These are phyloP conservation scores for Colletotrichum eleusines DNA, from an alignment of 2,329 filamentous ascomycete species.

Conservation along the genomic window DNA sequence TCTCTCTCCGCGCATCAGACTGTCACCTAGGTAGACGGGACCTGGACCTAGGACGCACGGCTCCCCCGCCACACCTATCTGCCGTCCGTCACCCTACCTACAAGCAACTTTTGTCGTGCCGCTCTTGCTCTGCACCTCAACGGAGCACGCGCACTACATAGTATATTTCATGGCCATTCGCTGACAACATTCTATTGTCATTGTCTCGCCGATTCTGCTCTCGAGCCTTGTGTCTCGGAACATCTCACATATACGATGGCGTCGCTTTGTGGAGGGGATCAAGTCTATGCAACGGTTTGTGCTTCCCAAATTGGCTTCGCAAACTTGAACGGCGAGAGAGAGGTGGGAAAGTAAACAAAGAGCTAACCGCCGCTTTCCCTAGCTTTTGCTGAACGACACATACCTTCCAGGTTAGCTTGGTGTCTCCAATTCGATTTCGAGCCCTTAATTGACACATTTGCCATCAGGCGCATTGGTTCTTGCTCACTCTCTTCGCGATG, in stretches of 20 bases:
- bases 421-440: constrained; percentile 34
- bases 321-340: neutral
- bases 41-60: constrained; percentile 31
- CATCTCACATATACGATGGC: constrained; percentile 51
- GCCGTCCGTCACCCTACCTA: constrained; percentile 11
- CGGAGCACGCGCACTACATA: constrained; percentile 17
- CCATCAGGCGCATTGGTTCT: constrained; percentile 88
- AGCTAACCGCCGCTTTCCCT: constrained; percentile 46
- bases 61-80: constrained; percentile 32
- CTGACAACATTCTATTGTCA: constrained; percentile 18
- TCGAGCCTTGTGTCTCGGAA: constrained; percentile 41
- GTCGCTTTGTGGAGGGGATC: constrained; percentile 54
- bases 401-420: constrained; percentile 86
- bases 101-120: constrained; percentile 29
- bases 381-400: constrained; percentile 92
- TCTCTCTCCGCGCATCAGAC: constrained; percentile 33
- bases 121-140: constrained; percentile 25
- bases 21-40: constrained; percentile 20
- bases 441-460: constrained; percentile 37
- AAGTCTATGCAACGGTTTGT: constrained; percentile 70
- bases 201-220: constrained; percentile 33
- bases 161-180: constrained; percentile 36
- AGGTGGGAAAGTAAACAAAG: constrained; percentile 36
- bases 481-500: constrained; percentile 93
- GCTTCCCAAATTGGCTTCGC: constrained; percentile 27